A percentile compares a stretch with the other conserved stretches of the same genome.
phyloP scores from a whole-genome alignment of 345 rosid genomes.

The Camelina hispida region DNA sequence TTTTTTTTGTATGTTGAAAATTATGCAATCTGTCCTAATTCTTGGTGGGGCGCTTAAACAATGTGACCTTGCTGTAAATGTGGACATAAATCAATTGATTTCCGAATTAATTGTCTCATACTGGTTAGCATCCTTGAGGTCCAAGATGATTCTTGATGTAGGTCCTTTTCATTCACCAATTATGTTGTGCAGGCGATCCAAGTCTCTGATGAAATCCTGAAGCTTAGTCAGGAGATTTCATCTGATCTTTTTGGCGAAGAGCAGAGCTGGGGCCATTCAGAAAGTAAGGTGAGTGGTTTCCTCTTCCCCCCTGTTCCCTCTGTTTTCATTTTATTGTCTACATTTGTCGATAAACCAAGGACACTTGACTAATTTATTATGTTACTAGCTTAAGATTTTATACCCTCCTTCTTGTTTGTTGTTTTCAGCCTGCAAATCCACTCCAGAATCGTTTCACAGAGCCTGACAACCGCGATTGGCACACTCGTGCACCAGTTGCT shows the following conservation, averaged over 20 bases:
- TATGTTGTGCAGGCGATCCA: slow-evolving; percentile 49
- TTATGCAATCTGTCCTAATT: slow-evolving; percentile 70
- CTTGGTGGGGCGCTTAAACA: slow-evolving; percentile 67
- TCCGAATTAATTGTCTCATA: no score
- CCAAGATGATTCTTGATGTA: no score
- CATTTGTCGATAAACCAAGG: background rate
- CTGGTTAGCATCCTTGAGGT: no score
- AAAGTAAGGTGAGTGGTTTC: slow-evolving; percentile 60
- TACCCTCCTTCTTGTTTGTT: slow-evolving; percentile 15
- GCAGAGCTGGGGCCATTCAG: slow-evolving; percentile 69
- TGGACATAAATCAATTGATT: slow-evolving; percentile 65
- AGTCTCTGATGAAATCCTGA: slow-evolving; percentile 67
- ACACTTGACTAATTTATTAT: slow-evolving; percentile 5
- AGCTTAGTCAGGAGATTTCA: slow-evolving; percentile 66
- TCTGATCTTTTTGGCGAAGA: slow-evolving; percentile 79
- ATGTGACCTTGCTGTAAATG: slow-evolving; percentile 79
- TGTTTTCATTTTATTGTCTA: background rate
- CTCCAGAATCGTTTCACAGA: slow-evolving; percentile 69
- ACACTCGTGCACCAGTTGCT: slow-evolving; percentile 64
- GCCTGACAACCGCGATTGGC: slow-evolving; percentile 95
- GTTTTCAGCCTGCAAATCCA: slow-evolving; percentile 56
- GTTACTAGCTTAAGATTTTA: background rate
- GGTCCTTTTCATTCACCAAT: background rate
- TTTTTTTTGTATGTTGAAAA: slow-evolving; percentile 7
- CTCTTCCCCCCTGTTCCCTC: background rate